These are phyloP conservation scores for Lentithecium fluviatile DNA, from an alignment of 495 filamentous ascomycete genomes.

Conservation along the genomic window DNA sequence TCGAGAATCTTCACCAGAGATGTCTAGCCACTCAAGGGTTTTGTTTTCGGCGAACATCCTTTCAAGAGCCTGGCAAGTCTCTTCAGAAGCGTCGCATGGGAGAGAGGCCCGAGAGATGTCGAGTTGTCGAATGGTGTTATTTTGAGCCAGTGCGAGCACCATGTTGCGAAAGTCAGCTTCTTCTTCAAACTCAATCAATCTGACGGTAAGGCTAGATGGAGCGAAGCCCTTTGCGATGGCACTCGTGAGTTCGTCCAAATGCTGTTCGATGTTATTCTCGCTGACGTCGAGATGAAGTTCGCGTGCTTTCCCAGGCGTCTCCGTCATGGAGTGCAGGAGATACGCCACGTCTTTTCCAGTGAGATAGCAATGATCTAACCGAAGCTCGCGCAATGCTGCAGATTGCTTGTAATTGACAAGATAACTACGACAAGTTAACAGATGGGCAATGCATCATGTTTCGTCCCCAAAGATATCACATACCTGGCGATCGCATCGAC, in stretches of 20 bases:
- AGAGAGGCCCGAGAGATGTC: slow-evolving; percentile 87
- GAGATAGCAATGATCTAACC: slow-evolving; percentile 76
- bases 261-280: slow-evolving; percentile 75
- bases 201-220: slow-evolving; percentile 72
- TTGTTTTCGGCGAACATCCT: slow-evolving; percentile 75
- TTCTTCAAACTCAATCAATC: slow-evolving; percentile 80
- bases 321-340: slow-evolving; percentile 71
- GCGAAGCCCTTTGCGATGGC: slow-evolving; percentile 63
- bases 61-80: slow-evolving; percentile 72
- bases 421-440: slow-evolving; percentile 18
- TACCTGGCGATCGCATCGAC: slow-evolving; percentile 43
- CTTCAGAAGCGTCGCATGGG: slow-evolving; percentile 70
- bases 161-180: slow-evolving; percentile 74
- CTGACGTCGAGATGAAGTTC: slow-evolving; percentile 77
- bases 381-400: slow-evolving; percentile 62
- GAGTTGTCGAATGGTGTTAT: slow-evolving; percentile 72
- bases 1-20: slow-evolving; percentile 86
- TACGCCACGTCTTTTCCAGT: slow-evolving; percentile 74
- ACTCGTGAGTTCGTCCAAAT: slow-evolving; percentile 66
- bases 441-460: not conserved
- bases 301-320: slow-evolving; percentile 51
- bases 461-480: not conserved
- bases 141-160: slow-evolving; percentile 66
- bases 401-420: slow-evolving; percentile 52
- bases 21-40: slow-evolving; percentile 73